phyloP scores from a whole-genome alignment of 768 basidiomycete species.

The Tremella yokohamensis region DNA sequence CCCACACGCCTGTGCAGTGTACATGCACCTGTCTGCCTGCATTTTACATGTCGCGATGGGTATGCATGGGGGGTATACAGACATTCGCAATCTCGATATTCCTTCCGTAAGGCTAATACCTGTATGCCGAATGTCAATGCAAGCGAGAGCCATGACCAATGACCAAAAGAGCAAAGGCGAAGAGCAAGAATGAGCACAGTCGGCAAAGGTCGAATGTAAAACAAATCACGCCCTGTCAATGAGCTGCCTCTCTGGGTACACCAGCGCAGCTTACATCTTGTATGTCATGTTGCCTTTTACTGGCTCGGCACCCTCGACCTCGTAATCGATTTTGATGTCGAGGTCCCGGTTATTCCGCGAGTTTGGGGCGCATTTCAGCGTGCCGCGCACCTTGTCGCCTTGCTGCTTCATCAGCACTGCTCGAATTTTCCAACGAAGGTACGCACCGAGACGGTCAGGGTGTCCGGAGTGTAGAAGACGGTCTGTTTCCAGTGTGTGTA shows the following conservation, averaged over 20 bases:
- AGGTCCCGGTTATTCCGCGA: constrained; percentile 89
- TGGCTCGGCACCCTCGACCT: constrained; percentile 52
- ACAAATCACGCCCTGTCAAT: constrained; percentile 25
- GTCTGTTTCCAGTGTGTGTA: constrained; percentile 63
- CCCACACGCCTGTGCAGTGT: no score
- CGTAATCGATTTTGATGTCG: constrained; percentile 79
- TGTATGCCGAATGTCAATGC: neutral
- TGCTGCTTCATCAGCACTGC: constrained; percentile 47
- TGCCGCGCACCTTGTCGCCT: constrained; percentile 71
- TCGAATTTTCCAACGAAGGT: neutral
- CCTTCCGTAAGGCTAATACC: constrained; percentile 9
- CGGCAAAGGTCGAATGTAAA: neutral
- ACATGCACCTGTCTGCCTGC: no score
- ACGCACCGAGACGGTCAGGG: constrained; percentile 50
- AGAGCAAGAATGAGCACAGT: neutral
- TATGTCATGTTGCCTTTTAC: constrained; percentile 48
- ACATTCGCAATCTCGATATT: neutral
- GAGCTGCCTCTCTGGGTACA: constrained; percentile 16
- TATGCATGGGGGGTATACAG: constrained; percentile 16
- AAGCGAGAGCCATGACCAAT: neutral
- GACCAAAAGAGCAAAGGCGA: constrained; percentile 2
- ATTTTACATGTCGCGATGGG: neutral
- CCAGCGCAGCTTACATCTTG: constrained; percentile 50
- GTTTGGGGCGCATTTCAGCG: constrained; percentile 78
- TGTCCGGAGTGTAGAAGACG: constrained; percentile 83